Percentiles rank a stretch among this genome's conserved stretches.
Conservation (phyloP, 2,329 filamentous ascomycete species). For the Moelleriella libera region DNA sequence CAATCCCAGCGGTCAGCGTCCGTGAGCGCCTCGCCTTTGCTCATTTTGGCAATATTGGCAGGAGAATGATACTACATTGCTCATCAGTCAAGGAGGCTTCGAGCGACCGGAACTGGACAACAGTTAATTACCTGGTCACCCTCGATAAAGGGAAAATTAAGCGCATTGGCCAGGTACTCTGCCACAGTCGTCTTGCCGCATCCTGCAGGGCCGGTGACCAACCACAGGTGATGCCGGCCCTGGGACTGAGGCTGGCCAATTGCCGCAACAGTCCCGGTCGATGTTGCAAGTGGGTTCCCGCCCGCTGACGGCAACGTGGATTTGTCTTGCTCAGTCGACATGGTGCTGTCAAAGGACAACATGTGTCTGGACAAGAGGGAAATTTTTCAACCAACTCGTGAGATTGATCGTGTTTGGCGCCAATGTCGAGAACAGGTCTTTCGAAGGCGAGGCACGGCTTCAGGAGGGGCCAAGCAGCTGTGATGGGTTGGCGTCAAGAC, state of each 20-base stretch:
- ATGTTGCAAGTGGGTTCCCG: slow-evolving; percentile 6
- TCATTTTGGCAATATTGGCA: slow-evolving; percentile 86
- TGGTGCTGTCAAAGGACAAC: slow-evolving; percentile 3
- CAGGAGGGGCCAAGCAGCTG: no score
- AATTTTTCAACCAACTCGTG: neutral
- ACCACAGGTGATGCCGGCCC: slow-evolving; percentile 57
- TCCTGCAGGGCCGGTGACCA: slow-evolving; percentile 66
- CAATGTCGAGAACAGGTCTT: neutral
- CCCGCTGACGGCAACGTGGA: neutral
- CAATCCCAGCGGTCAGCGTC: slow-evolving; percentile 97
- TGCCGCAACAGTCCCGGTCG: slow-evolving; percentile 14
- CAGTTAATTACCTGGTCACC: slow-evolving; percentile 56
- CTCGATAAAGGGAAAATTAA: slow-evolving; percentile 59
- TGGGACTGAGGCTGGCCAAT: slow-evolving; percentile 14
- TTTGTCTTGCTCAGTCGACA: slow-evolving; percentile 2
- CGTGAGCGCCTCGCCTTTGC: slow-evolving; percentile 65
- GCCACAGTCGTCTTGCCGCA: slow-evolving; percentile 71
- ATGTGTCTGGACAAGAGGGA: neutral
- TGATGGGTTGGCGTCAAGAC: no score
- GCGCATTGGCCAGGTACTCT: slow-evolving; percentile 43
- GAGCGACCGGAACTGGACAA: neutral
- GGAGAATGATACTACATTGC: slow-evolving; percentile 51
- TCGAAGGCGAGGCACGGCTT: no score
- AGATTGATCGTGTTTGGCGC: neutral
- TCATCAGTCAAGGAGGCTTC: neutral